Evolutionary conservation across 2,329 filamentous ascomycete genomes (phyloP), one percentile per base, ranked within the genome.

Genomic region (Cladobotryum mycophilum): DNA sequence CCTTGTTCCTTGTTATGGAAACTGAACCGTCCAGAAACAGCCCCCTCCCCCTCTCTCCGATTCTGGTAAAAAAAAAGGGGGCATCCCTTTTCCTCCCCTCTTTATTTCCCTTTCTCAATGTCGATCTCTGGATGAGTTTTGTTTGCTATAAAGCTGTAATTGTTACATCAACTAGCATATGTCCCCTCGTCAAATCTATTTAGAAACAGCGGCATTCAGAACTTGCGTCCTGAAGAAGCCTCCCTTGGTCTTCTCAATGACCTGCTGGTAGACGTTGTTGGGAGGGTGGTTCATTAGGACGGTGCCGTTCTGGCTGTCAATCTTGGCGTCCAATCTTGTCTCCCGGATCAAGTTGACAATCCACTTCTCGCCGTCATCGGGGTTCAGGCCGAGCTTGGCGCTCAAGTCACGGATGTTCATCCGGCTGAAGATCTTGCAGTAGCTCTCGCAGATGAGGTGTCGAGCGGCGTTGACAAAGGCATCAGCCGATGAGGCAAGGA

Each of bases 281-380:
- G 93, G 92, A 47, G 92, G 93, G 75, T 99, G 93, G 78, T 99
- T 97, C 92, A 99, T 99, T 61, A 97, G 84, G 48, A 99, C 93
- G 49, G 93, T 97, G 66, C 93, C 93, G 74, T 95, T 89, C 78
- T 97, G 89, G 76, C 95, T 96, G 75, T 99, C 93, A 68, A 97
- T 97, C 83, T 99, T 99, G 64, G 93, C 93, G 67, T 99, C 93
- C 56, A 99, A 88, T 56, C 91, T 83, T 20, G 93, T 99, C 74
- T 99, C 93, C 57, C 93, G 86, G 73, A 99, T 99, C 58, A 99
- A 81, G 78, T 99, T 99, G 63, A 99, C 93, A 65, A 99, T 99
- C 93, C 93, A 99, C 79, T 99, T 99, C 83, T 99, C 93, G 64
- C 93, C 93, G 66, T 97, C 93, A 66, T 95, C 89, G 63, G 91